Evolutionary conservation across 2,329 filamentous ascomycete species (phyloP), one percentile per base, ranked within the genome.

Genomic region (Sporothrix pallida): DNA sequence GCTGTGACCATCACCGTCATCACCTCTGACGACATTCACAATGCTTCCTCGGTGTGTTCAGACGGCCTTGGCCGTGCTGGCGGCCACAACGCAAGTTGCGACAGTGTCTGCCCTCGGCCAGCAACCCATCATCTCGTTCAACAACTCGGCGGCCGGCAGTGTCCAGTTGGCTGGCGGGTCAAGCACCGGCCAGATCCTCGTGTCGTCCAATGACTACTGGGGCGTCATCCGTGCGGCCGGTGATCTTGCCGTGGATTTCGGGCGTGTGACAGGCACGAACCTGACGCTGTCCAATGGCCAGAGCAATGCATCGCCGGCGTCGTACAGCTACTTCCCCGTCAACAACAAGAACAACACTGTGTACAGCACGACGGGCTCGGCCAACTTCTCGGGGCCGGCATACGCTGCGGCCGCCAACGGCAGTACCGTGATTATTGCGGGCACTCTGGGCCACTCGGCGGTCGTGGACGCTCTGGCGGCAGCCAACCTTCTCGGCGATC

Each of bases 171-270:
- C 81, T 74, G 83, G 81, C 26, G 17, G 12, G 77, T 78, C 3
- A 75, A 80, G 26, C 78, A 80, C 13, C 76, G 82, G 85, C 0
- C 86, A 87, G 78, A 88, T 91, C 70, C 81, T 87, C 2, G 83
- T 90, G n/a, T 87, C 88, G 10, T 77, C 80, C 23, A 82, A 87
- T 72, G 91, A 93, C 74, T 91, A 88, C 83, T 90, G 89, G 82
- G 91, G 90, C 73, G 91, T 93, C 0, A 85, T 92, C 72, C 87
- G 91, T 37, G 90, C 89, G 5, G 91, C 90, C 0, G 85, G 89
- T 54, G 91, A 93, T 80, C 84, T 93, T 10, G 89, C 90, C 0
- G 78, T 84, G 3, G 91, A 93, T 80, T 92, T 93, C 81, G 90
- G 90, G 17, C 87, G 89, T n/a, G 90, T 93, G 4, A 92, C 90